These are phyloP conservation scores for Aspergillus arachidicola DNA, from an alignment of 2,329 filamentous ascomycete species.

Conservation along the genomic window DNA sequence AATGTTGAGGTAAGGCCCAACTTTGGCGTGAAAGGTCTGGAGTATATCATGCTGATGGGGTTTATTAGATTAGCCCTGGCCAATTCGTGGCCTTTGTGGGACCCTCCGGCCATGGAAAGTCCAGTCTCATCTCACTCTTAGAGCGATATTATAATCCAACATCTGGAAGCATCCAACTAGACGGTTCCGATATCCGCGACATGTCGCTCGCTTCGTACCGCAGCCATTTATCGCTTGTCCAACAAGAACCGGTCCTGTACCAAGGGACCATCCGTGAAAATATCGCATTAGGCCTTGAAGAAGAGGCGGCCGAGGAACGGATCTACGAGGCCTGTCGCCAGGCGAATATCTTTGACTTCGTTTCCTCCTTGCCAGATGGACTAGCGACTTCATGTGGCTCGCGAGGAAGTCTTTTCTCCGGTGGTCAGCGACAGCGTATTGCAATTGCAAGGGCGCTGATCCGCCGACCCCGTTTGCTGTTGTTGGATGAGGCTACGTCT, in stretches of 20 bases:
- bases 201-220: conserved; percentile 66
- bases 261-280: conserved; percentile 71
- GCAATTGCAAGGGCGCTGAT: conserved; percentile 48
- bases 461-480: conserved; percentile 40
- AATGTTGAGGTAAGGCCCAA: conserved; percentile 45
- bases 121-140: conserved; percentile 64
- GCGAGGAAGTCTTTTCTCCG: conserved; percentile 38
- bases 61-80: conserved; percentile 41
- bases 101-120: conserved; percentile 62
- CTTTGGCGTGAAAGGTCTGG: not conserved
- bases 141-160: conserved; percentile 70
- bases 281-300: conserved; percentile 58
- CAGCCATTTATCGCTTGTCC: conserved; percentile 68
- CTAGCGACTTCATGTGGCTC: conserved; percentile 39
- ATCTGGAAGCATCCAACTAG: conserved; percentile 65
- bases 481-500: conserved; percentile 49
- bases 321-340: conserved; percentile 36
- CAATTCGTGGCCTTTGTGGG: conserved; percentile 61
- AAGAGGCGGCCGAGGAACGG: conserved; percentile 28
- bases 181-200: conserved; percentile 61
- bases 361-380: conserved; percentile 41
- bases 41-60: too few species aligned
- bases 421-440: conserved; percentile 48
- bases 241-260: conserved; percentile 73
- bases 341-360: conserved; percentile 42